phyloP scores from a whole-genome alignment of 768 basidiomycete species.

The Hericium alpestre region DNA sequence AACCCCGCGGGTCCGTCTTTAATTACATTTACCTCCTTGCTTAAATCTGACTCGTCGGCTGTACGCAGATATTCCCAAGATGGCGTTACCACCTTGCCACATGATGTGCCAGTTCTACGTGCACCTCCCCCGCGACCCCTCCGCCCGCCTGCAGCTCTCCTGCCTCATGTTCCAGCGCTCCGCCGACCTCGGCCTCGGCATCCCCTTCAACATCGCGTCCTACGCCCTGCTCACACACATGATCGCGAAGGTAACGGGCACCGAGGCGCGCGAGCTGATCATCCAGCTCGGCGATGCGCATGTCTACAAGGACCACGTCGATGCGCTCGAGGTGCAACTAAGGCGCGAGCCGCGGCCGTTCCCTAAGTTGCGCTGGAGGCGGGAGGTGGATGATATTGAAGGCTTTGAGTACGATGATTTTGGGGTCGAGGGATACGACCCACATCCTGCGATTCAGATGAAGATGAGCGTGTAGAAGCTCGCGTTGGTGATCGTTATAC shows the following conservation, averaged over 20 bases:
- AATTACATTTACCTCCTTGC: neutral
- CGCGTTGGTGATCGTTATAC: neutral
- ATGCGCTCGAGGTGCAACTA: slow-evolving; percentile 76
- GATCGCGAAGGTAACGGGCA: slow-evolving; percentile 87
- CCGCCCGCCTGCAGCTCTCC: slow-evolving; percentile 60
- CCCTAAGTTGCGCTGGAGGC: slow-evolving; percentile 67
- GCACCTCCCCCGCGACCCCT: slow-evolving; percentile 58
- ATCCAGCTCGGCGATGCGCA: slow-evolving; percentile 98
- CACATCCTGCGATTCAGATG: slow-evolving; percentile 80
- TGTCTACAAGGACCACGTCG: slow-evolving; percentile 87
- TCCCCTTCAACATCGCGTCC: slow-evolving; percentile 99
- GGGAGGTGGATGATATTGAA: slow-evolving; percentile 65
- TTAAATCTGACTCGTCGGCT: neutral
- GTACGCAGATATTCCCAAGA: slow-evolving; percentile 68
- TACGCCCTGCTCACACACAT: slow-evolving; percentile 96
- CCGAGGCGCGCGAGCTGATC: slow-evolving; percentile 79
- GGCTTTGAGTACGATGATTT: slow-evolving; percentile 75
- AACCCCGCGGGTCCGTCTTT: slow-evolving; percentile 76
- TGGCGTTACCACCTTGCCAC: slow-evolving; percentile 98
- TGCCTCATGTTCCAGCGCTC: slow-evolving; percentile 98
- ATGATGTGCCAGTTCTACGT: slow-evolving; percentile 99
- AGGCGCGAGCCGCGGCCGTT: slow-evolving; percentile 69
- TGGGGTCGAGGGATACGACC: slow-evolving; percentile 77
- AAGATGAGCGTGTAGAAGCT: slow-evolving; percentile 77
- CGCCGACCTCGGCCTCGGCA: slow-evolving; percentile 91